Conservation (phyloP, 352 stramenopile genomes). For the Phytophthora pinifolia region DNA sequence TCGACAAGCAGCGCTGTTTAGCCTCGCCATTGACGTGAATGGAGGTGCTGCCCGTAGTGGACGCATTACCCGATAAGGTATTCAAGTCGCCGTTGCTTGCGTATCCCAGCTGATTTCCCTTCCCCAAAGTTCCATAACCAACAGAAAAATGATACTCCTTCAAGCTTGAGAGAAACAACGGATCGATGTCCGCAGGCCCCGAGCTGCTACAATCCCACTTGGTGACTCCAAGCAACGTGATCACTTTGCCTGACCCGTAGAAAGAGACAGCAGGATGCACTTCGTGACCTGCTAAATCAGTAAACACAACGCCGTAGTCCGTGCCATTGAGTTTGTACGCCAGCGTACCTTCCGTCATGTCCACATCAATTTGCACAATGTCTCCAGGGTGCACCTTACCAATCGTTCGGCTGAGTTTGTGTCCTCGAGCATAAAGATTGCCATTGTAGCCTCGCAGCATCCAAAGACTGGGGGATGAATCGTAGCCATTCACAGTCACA, state of each 20-base stretch:
- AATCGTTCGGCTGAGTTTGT: conserved; percentile 84
- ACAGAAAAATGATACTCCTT: conserved; percentile 80
- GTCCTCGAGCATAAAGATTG: conserved; percentile 88
- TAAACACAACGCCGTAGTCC: conserved; percentile 87
- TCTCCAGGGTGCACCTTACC: conserved; percentile 90
- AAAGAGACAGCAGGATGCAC: conserved; percentile 88
- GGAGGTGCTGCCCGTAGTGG: conserved; percentile 24
- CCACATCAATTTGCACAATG: conserved; percentile 85
- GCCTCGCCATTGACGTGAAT: conserved; percentile 65
- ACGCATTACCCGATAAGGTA: conserved; percentile 13
- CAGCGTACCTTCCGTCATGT: conserved; percentile 87
- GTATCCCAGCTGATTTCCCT: conserved; percentile 78
- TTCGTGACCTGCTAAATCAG: conserved; percentile 76
- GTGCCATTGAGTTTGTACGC: conserved; percentile 90
- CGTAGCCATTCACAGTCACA: conserved; percentile 88
- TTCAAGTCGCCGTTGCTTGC: conserved; percentile 44
- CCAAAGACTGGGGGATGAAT: conserved; percentile 90
- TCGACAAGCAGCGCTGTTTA: conserved; percentile 78
- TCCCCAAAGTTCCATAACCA: conserved; percentile 78
- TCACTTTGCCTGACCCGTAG: conserved; percentile 89
- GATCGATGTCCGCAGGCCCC: conserved; percentile 45
- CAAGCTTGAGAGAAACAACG: conserved; percentile 72
- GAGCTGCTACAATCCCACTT: conserved; percentile 63
- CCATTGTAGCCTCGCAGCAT: conserved; percentile 93
- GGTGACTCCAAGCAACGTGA: conserved; percentile 72